Conservation (phyloP, 306 rosid species). For the Vigna hirtella region DNA sequence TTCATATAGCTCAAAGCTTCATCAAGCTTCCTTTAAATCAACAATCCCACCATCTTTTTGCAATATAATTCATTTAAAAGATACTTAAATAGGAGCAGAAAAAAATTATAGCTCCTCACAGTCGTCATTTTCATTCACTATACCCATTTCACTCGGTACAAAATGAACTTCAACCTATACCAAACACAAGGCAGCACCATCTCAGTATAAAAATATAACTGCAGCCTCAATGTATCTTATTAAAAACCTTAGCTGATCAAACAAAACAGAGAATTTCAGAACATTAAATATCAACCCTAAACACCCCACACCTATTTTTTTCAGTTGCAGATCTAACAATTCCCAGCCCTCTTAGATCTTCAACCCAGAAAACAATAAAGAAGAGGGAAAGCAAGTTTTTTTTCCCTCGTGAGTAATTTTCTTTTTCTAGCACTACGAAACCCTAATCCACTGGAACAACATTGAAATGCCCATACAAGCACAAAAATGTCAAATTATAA, state of each 20-base stretch:
- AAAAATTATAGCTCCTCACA: neutral
- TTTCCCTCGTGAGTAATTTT: neutral
- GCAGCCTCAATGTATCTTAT: neutral
- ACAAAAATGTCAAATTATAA: constrained; percentile 13
- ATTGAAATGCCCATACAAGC: constrained; percentile 25
- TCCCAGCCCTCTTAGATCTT: constrained; percentile 9
- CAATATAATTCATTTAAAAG: neutral
- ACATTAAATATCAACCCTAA: neutral
- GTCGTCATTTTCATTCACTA: neutral
- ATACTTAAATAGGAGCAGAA: constrained; percentile 1
- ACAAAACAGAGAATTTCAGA: constrained; percentile 9
- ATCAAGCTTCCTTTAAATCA: constrained; percentile 6
- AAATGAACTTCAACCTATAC: neutral
- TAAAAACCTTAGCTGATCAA: neutral
- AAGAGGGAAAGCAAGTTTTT: neutral
- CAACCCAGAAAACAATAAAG: neutral
- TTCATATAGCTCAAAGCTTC: constrained; percentile 17
- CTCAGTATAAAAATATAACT: neutral
- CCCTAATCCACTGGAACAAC: constrained; percentile 42
- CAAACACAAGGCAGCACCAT: neutral
- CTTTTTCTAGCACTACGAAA: constrained; percentile 14
- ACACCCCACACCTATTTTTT: constrained; percentile 8
- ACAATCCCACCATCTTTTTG: neutral
- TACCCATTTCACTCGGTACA: neutral
- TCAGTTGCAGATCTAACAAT: constrained; percentile 44